These are phyloP conservation scores for Davidsoniella neocaledoniae DNA, from an alignment of 2,329 filamentous ascomycete species.

Conservation along the genomic window DNA sequence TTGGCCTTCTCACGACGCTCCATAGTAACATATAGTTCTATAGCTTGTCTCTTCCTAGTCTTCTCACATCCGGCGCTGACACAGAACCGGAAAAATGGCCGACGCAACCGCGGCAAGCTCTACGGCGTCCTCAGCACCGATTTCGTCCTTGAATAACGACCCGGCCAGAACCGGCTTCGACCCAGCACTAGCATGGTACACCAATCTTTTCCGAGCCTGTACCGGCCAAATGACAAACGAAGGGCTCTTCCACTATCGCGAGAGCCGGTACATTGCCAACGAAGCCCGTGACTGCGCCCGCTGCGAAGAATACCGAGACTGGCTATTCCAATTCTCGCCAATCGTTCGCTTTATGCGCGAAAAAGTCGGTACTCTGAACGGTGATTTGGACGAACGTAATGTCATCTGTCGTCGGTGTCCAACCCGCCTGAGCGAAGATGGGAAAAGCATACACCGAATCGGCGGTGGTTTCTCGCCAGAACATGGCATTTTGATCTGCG, in stretches of 20 bases:
- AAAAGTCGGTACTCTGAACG: conserved; percentile 65
- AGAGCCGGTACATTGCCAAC: conserved; percentile 56
- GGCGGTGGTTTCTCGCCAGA: conserved; percentile 73
- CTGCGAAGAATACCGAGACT: conserved; percentile 71
- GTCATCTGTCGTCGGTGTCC: conserved; percentile 71
- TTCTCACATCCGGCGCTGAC: too few species aligned
- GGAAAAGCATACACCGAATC: conserved; percentile 40
- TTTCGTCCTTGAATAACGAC: conserved; percentile 35
- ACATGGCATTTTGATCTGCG: conserved; percentile 80
- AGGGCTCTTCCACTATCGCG: conserved; percentile 60
- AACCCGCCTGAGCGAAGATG: conserved; percentile 36
- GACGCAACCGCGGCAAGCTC: not conserved
- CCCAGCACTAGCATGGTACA: conserved; percentile 47
- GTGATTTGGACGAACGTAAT: conserved; percentile 53
- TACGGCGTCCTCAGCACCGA: conserved; percentile 1
- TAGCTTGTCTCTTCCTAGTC: too few species aligned
- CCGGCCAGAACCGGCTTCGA: conserved; percentile 46
- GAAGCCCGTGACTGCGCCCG: conserved; percentile 63
- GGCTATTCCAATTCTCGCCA: conserved; percentile 69
- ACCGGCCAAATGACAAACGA: conserved; percentile 53
- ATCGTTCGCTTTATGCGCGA: conserved; percentile 74
- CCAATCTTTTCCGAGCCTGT: conserved; percentile 73
- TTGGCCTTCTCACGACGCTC: too few species aligned
- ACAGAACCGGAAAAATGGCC: not conserved
- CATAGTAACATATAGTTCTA: too few species aligned